Percentiles rank a stretch among this genome's conserved stretches.
These are phyloP conservation scores for Pholiota adiposa DNA, from an alignment of 1,284 basidiomycete species.

Conservation along the genomic window DNA sequence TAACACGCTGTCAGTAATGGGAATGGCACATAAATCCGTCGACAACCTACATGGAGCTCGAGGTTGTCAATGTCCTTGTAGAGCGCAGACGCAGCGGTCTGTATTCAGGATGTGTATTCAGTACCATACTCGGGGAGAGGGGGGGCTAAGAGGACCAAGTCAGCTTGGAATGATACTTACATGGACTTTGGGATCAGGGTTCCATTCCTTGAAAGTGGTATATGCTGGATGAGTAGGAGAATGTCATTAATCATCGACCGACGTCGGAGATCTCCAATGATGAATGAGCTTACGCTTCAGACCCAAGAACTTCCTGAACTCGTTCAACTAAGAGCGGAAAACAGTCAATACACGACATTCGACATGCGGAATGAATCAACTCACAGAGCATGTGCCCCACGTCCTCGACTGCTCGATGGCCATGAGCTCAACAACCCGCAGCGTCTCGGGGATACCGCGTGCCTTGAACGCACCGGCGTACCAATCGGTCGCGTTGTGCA, in stretches of 20 bases:
- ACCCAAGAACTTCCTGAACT: constrained; percentile 53
- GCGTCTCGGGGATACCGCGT: constrained; percentile 69
- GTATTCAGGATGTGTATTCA: neutral
- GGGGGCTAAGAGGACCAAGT: neutral
- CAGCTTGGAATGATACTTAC: constrained; percentile 40
- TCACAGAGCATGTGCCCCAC: constrained; percentile 78
- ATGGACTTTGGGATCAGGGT: constrained; percentile 64
- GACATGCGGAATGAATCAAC: constrained; percentile 14
- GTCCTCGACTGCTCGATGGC: constrained; percentile 70
- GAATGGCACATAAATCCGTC: neutral
- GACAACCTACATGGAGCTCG: constrained; percentile 64
- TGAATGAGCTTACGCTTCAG: constrained; percentile 42
- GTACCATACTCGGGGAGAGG: neutral
- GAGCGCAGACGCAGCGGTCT: constrained; percentile 68
- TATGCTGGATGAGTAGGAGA: constrained; percentile 46
- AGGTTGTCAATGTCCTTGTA: constrained; percentile 80
- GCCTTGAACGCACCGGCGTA: constrained; percentile 77
- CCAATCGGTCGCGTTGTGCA: constrained; percentile 69
- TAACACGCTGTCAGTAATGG: neutral
- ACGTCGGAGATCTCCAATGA: neutral
- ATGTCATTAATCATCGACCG: neutral
- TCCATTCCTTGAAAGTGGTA: constrained; percentile 77
- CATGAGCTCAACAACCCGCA: constrained; percentile 76
- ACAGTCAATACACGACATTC: neutral
- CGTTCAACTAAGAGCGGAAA: constrained; percentile 43